Evolutionary conservation across 305 asterid species (phyloP).

Genomic region (Fraxinus sp.): DNA sequence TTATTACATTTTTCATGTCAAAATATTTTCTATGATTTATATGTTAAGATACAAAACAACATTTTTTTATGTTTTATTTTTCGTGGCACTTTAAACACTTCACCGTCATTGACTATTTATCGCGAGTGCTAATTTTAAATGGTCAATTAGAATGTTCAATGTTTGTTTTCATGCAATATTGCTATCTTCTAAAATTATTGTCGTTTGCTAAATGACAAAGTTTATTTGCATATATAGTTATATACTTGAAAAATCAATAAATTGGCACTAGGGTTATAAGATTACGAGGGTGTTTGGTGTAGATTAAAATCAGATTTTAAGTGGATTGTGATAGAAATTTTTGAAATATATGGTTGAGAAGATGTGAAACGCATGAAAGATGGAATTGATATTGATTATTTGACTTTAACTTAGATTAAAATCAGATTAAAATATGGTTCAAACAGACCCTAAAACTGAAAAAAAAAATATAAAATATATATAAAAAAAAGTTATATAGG

Average conservation of each 20-base stretch:
- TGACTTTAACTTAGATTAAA: too few relatives aligned
- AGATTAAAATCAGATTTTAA: too few relatives aligned
- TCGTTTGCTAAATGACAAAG: neutral
- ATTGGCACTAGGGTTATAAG: neutral
- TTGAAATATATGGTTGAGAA: too few relatives aligned
- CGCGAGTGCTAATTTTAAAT: neutral
- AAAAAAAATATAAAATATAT: neutral
- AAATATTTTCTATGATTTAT: neutral
- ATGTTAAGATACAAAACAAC: neutral
- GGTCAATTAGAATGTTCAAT: neutral
- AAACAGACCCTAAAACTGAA: neutral
- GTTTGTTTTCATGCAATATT: neutral
- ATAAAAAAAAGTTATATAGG: neutral
- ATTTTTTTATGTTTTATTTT: neutral
- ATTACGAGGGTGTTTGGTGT: neutral
- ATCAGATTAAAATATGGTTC: too few relatives aligned
- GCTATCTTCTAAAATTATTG: neutral
- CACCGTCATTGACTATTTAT: neutral
- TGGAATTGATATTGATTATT: too few relatives aligned
- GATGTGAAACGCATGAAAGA: too few relatives aligned
- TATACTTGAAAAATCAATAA: neutral
- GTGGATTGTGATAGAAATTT: too few relatives aligned
- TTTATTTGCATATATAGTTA: neutral
- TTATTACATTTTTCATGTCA: neutral
- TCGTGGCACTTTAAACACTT: neutral